A percentile compares a stretch with the other conserved stretches of the same genome.
These are phyloP conservation scores for Trichoderma sp. DNA, from an alignment of 2,329 filamentous ascomycete species.

Conservation along the genomic window DNA sequence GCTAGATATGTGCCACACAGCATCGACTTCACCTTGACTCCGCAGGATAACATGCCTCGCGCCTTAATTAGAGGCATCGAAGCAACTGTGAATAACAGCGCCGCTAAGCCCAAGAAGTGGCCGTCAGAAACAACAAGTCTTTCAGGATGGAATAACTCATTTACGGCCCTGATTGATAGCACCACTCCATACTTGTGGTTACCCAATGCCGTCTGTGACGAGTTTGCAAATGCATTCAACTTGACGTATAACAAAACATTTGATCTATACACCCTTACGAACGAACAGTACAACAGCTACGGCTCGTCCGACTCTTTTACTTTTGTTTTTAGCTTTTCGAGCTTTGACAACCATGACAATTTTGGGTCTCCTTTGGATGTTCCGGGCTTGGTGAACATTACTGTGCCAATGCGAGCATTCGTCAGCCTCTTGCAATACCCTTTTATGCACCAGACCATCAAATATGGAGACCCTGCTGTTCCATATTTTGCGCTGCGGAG, in stretches of 20 bases:
- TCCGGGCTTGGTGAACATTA: slow-evolving; percentile 56
- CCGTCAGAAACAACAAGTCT: slow-evolving; percentile 38
- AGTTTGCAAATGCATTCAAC: slow-evolving; percentile 63
- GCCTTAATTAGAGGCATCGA: slow-evolving; percentile 60
- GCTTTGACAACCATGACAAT: slow-evolving; percentile 52
- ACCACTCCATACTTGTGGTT: slow-evolving; percentile 65
- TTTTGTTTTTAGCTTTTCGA: slow-evolving; percentile 58
- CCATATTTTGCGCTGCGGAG: slow-evolving; percentile 67
- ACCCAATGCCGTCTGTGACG: slow-evolving; percentile 57
- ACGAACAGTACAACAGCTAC: slow-evolving; percentile 53
- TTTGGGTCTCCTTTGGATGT: slow-evolving; percentile 49
- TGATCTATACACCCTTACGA: slow-evolving; percentile 62
- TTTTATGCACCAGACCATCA: slow-evolving; percentile 44
- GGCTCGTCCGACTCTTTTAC: slow-evolving; percentile 44
- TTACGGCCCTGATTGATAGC: slow-evolving; percentile 59
- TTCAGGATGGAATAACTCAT: slow-evolving; percentile 46
- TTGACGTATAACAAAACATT: slow-evolving; percentile 63
- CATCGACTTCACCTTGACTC: slow-evolving; percentile 56
- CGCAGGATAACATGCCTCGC: slow-evolving; percentile 55
- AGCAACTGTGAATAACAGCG: slow-evolving; percentile 35
- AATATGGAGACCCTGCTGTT: slow-evolving; percentile 44
- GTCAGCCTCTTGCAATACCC: slow-evolving; percentile 50
- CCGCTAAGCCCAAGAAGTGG: slow-evolving; percentile 38
- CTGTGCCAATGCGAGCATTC: slow-evolving; percentile 51
- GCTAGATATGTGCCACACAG: slow-evolving; percentile 61